Conservation (phyloP, 1,139 yeast species). For the Lodderomyces theae region DNA sequence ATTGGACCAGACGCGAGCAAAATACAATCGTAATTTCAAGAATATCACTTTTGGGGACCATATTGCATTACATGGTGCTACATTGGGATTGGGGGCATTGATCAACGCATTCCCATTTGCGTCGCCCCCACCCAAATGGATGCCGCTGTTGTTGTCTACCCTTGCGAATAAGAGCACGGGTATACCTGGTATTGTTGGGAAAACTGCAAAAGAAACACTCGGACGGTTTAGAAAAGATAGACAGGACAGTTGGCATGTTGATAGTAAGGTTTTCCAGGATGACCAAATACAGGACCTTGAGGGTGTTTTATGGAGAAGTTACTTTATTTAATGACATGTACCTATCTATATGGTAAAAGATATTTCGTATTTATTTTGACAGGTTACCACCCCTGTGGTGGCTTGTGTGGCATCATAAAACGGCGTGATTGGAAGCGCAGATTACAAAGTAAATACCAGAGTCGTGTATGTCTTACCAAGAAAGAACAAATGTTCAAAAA, state of each 20-base stretch:
- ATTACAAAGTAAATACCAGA: no score
- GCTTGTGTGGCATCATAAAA: no score
- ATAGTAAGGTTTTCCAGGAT: conserved; percentile 68
- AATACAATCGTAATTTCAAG: conserved; percentile 29
- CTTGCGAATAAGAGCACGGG: conserved; percentile 70
- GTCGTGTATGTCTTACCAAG: neutral
- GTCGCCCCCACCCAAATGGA: conserved; percentile 92
- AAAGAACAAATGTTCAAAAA: neutral
- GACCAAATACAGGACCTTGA: conserved; percentile 88
- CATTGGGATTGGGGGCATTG: conserved; percentile 84
- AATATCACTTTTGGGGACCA: conserved; percentile 39
- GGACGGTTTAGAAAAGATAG: conserved; percentile 88
- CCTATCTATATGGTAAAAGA: neutral
- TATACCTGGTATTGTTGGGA: conserved; percentile 75
- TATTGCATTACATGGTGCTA: conserved; percentile 74
- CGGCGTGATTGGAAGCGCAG: no score
- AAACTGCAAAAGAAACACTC: conserved; percentile 77
- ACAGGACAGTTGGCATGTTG: conserved; percentile 96
- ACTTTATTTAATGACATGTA: conserved; percentile 57
- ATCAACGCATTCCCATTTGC: conserved; percentile 87
- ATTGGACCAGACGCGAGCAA: conserved; percentile 32
- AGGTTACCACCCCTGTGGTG: no score
- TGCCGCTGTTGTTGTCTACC: conserved; percentile 69
- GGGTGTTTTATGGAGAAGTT: conserved; percentile 92
- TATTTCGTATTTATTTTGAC: neutral